A percentile compares a stretch with the other conserved stretches of the same genome.
These are phyloP conservation scores for Batkoa obscura DNA, from an alignment of 371 early-diverging fungal genomes.

Conservation along the genomic window DNA sequence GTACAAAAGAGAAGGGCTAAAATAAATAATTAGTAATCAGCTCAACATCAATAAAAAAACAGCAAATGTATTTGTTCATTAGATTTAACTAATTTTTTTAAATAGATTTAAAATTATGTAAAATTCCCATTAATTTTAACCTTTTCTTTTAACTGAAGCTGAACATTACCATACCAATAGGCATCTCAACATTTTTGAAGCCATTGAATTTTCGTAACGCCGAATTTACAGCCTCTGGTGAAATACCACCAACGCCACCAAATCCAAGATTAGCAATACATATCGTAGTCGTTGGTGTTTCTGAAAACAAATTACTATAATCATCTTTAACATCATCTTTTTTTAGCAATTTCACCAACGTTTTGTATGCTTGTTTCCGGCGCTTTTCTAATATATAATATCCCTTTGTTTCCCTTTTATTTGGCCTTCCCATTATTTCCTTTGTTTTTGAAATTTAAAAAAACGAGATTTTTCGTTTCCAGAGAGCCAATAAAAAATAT, in stretches of 20 bases:
- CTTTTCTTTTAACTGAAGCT: not conserved
- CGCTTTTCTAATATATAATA: not conserved
- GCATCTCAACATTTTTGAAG: constrained; percentile 1
- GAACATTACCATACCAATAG: constrained; percentile 7
- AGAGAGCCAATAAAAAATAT: no score
- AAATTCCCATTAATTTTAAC: no score
- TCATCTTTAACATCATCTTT: not conserved
- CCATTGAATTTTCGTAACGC: constrained; percentile 5
- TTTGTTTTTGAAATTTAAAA: no score
- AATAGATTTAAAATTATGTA: no score
- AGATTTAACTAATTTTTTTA: no score
- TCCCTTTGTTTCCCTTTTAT: not conserved
- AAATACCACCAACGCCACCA: constrained; percentile 8
- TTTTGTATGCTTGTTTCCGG: not conserved
- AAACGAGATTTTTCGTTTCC: no score
- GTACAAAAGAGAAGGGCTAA: constrained; percentile 9
- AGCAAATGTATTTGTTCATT: no score
- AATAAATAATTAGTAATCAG: not conserved
- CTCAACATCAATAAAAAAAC: no score
- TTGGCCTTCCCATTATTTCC: not conserved
- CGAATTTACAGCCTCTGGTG: not conserved
- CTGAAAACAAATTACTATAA: constrained; percentile 5
- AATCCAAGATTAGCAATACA: constrained; percentile 9
- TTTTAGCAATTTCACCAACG: not conserved
- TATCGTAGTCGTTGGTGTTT: constrained; percentile 5